Evolutionary conservation across 805 yeast species (phyloP), one percentile per base, ranked within the genome.

Genomic region (Ogataea trehalophila): DNA sequence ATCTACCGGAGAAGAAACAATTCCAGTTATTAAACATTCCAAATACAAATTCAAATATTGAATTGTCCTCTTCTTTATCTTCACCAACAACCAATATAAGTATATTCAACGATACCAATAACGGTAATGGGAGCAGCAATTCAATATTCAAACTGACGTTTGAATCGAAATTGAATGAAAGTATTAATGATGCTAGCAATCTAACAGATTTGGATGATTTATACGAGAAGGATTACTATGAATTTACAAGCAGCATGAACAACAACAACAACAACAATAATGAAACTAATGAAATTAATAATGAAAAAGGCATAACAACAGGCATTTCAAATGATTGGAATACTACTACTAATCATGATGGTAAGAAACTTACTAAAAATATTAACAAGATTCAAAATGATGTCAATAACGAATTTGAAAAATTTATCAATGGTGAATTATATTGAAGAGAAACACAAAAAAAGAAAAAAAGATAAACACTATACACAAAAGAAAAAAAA

Each of bases 351-450:
- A n/a, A n/a, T n/a, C n/a, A 26, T 26, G 9, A 26, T 9, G 31
- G 9, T 26, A 26, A 5, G 13, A 26, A 6, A 6, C 1, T 9
- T 26, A 26, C 9, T 11, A 5, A 26, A 9, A 26, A 11, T 11
- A 26, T 26, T 11, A 26, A 26, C 11, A 26, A 9, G 31, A 26
- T 26, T 26, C 9, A 9, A 8, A 26, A 26, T 26, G 59, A 54
- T 38, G 63, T 62, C 34, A 65, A 63, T 40, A 44, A 56, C 39
- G 66, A 60, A 41, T 62, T 61, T 51, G 66, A 63, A 40, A 59
- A 50, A 38, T 63, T 62, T 43, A 56, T 63, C 29, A 60, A 57
- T 39, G 66, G 66, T 22, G 56, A 26, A 26, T 26, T 26, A 26
- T 9, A 26, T 26, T 26, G 11, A 13, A 26, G 4, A 9, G 13